phyloP scores from a whole-genome alignment of 1,284 basidiomycete species.

The Leccinum laetum region DNA sequence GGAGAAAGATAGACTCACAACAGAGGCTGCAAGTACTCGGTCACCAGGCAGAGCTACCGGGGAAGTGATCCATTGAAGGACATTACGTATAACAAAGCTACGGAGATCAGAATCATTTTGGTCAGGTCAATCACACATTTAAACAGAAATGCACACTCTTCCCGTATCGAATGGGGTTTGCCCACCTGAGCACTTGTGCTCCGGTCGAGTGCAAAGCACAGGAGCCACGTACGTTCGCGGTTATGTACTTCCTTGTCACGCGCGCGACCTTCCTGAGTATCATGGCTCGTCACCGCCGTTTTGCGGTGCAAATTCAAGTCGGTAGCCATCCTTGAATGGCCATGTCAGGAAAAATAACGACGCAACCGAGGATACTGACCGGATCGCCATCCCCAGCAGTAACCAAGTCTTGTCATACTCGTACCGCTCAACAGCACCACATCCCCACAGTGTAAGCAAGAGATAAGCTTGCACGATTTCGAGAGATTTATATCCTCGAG shows the following conservation, averaged over 20 bases:
- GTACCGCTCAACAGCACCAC: slow-evolving; percentile 91
- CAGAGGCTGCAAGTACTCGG: slow-evolving; percentile 64
- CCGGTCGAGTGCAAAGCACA: slow-evolving; percentile 90
- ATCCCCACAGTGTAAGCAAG: slow-evolving; percentile 81
- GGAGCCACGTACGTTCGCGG: slow-evolving; percentile 91
- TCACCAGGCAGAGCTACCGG: slow-evolving; percentile 66
- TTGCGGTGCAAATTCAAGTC: slow-evolving; percentile 96
- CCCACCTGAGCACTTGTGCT: slow-evolving; percentile 94
- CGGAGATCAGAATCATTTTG: slow-evolving; percentile 3
- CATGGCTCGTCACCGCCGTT: slow-evolving; percentile 64
- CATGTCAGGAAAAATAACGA: slow-evolving; percentile 9
- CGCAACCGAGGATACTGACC: slow-evolving; percentile 39
- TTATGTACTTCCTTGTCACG: slow-evolving; percentile 87
- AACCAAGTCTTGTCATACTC: slow-evolving; percentile 98
- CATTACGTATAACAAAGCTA: slow-evolving; percentile 88
- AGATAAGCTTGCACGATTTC: slow-evolving; percentile 95
- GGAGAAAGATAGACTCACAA: slow-evolving; percentile 45
- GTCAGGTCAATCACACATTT: background rate
- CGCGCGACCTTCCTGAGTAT: slow-evolving; percentile 72
- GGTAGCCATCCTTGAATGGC: slow-evolving; percentile 78
- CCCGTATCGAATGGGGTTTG: slow-evolving; percentile 82
- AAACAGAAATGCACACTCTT: slow-evolving; percentile 63
- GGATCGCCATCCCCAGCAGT: slow-evolving; percentile 82
- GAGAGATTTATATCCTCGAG: slow-evolving; percentile 89
- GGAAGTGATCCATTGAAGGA: slow-evolving; percentile 68